Evolutionary conservation across 2,329 filamentous ascomycete genomes (phyloP).

Genomic region (Claviceps sp.): DNA sequence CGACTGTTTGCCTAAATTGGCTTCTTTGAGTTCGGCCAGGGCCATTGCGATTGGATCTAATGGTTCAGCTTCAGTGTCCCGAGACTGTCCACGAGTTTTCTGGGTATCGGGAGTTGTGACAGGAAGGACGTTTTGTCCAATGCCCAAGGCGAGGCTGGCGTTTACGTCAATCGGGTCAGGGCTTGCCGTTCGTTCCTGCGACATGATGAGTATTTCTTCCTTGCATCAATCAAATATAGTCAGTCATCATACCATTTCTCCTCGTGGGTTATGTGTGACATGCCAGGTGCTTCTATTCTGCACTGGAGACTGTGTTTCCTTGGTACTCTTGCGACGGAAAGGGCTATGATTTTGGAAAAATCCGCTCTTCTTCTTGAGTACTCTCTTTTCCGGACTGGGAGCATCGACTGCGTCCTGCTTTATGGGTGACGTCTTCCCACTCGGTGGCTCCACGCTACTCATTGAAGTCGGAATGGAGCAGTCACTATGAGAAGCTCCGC

Average conservation of each 20-base stretch:
- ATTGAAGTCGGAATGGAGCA: slow-evolving; percentile 81
- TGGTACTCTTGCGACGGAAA: slow-evolving; percentile 84
- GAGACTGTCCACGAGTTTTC: slow-evolving; percentile 15
- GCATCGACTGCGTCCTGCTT: slow-evolving; percentile 45
- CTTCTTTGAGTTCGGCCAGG: slow-evolving; percentile 81
- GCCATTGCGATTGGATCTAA: slow-evolving; percentile 84
- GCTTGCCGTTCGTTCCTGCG: slow-evolving; percentile 40
- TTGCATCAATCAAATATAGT: background rate
- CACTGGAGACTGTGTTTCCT: slow-evolving; percentile 38
- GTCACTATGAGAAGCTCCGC: slow-evolving; percentile 80
- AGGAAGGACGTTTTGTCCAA: slow-evolving; percentile 92
- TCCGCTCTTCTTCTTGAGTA: slow-evolving; percentile 60
- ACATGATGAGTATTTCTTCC: background rate
- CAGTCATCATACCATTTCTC: slow-evolving; percentile 3
- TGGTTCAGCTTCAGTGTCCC: slow-evolving; percentile 39
- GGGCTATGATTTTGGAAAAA: slow-evolving; percentile 92
- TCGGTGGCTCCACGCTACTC: slow-evolving; percentile 70
- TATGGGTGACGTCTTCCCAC: slow-evolving; percentile 57
- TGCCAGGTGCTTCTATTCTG: slow-evolving; percentile 49
- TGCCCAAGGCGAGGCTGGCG: slow-evolving; percentile 82
- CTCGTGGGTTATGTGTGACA: slow-evolving; percentile 16
- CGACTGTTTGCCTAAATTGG: slow-evolving; percentile 62
- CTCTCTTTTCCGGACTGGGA: slow-evolving; percentile 47
- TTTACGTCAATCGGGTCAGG: slow-evolving; percentile 84
- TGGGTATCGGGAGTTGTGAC: slow-evolving; percentile 66